phyloP scores from a whole-genome alignment of 1,139 yeast genomes.

The Sugiyamaella neomexicana region DNA sequence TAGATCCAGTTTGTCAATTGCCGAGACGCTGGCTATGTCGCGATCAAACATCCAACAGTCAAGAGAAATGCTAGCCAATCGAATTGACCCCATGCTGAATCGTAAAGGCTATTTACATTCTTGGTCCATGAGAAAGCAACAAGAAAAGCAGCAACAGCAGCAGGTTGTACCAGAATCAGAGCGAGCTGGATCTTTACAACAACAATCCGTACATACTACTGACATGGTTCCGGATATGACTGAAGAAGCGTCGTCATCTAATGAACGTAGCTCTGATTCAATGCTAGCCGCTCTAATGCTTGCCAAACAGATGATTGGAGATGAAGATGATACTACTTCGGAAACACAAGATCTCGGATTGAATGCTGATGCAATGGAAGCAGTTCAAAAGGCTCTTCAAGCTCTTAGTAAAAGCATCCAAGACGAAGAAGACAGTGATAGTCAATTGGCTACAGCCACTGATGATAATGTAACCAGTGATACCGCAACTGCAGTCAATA shows the following conservation, averaged over 20 bases:
- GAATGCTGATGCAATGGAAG: conserved; percentile 41
- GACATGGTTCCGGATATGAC: neutral
- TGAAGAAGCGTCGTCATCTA: conserved; percentile 10
- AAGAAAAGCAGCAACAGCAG: conserved; percentile 8
- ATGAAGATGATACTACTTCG: conserved; percentile 20
- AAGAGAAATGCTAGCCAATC: conserved; percentile 23
- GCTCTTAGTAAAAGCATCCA: conserved; percentile 34
- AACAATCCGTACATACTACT: neutral
- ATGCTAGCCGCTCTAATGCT: conserved; percentile 43
- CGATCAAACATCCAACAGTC: conserved; percentile 43
- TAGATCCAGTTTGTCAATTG: conserved; percentile 49
- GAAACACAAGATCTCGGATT: conserved; percentile 29
- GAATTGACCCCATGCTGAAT: conserved; percentile 34
- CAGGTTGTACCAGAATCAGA: too few relatives aligned
- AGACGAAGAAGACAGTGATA: conserved; percentile 20
- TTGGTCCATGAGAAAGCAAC: conserved; percentile 25
- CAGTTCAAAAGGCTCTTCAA: conserved; percentile 41
- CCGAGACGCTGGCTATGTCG: conserved; percentile 63
- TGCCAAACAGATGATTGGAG: conserved; percentile 45
- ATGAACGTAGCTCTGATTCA: conserved; percentile 22
- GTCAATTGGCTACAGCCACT: neutral
- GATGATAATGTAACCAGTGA: conserved; percentile 13
- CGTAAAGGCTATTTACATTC: conserved; percentile 24
- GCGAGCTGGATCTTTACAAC: too few relatives aligned
- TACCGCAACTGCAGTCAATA: conserved; percentile 1